Evolutionary conservation across 2,329 filamentous ascomycete genomes (phyloP), one percentile per base, ranked within the genome.

Genomic region (Botrytis paeoniae): DNA sequence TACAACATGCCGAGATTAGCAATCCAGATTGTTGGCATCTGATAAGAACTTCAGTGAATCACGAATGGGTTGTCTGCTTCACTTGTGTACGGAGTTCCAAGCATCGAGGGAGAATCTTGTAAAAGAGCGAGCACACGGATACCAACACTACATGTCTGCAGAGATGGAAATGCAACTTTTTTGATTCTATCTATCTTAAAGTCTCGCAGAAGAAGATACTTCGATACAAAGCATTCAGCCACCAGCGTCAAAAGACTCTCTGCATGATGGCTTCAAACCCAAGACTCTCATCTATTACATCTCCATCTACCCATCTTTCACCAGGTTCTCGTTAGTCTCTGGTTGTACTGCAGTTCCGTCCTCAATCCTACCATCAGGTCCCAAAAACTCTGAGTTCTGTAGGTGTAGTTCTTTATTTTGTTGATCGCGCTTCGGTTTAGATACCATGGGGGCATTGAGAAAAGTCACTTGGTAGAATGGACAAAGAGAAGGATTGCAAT

Each of bases 331-430:
- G 7, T 9, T 9, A 18, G 16, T 37, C 22, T n/a, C 1, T 25
- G 20, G 5, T 12, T 61, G 10, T 16, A 37, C 5, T 3, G 3
- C 10, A 39, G 10, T 14, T 35, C 10, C 20, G 14, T 10, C 10
- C 2, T 39, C 20, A 16, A 25, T 22, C 0, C 5, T 12, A 8
- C 5, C 5, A 57, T 3, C n/a, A 32, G 1, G 0, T 37, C 20
- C 59, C 0, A 12, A 1, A 6, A 60, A 25, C 20, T 14, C 4
- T 22, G 59, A 39, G 20, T 4, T 61, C 32, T 0, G 0, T 1
- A 7, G 10, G 1, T 16, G n/a, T 12, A 9, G 9, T 37, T 14
- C 57, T 8, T 39, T 4, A 61, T 39, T 16, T 14, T 22, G 59
- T 39, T 60, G 59, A 37, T 25, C 59, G 0, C 20, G 35, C 3